Evolutionary conservation across 345 rosid genomes (phyloP).

Genomic region (Citrus sp.): DNA sequence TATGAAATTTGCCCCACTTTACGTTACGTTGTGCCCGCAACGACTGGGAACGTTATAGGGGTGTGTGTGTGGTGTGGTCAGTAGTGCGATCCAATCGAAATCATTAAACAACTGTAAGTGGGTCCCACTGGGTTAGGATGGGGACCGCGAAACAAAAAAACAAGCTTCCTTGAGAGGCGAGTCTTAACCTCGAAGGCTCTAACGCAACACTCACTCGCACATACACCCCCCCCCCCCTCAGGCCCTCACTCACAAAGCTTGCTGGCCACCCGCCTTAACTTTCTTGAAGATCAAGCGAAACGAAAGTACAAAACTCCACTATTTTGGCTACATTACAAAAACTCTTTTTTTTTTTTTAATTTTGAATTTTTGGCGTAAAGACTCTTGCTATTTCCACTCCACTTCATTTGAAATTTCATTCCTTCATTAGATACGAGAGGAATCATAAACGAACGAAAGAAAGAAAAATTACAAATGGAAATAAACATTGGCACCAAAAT

Average conservation of each 20-base stretch:
- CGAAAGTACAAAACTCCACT: background rate
- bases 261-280: background rate
- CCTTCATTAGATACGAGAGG: too few species aligned
- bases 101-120: background rate
- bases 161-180: background rate
- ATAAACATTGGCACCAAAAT: too few species aligned
- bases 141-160: too few species aligned
- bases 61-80: background rate
- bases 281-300: background rate
- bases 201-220: too few species aligned
- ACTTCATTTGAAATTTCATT: background rate
- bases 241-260: background rate
- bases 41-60: background rate
- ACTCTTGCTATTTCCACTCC: background rate
- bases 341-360: rapidly evolving
- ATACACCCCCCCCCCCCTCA: too few species aligned
- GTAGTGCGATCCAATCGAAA: background rate
- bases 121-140: background rate
- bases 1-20: background rate
- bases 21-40: background rate
- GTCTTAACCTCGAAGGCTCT: background rate
- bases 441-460: too few species aligned
- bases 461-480: too few species aligned
- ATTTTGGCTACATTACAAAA: background rate
- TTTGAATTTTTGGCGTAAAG: rapidly evolving